Evolutionary conservation across 2,329 filamentous ascomycete genomes (phyloP).

Genomic region (Bipolaris sorokiniana): DNA sequence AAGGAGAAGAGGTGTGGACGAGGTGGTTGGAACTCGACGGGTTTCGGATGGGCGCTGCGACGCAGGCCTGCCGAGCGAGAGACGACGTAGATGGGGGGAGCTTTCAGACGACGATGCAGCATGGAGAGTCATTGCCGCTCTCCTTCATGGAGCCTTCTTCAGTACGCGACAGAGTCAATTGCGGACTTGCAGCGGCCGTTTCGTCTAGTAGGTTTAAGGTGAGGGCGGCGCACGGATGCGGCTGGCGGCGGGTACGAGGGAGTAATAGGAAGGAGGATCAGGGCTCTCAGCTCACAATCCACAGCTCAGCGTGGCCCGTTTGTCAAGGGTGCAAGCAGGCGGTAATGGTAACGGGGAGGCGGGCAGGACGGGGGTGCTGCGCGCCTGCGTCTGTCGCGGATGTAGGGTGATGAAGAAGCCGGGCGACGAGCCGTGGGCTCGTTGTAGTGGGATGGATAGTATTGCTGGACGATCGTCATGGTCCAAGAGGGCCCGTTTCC

Average conservation of each 20-base stretch:
- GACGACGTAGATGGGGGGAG: conserved; percentile 24
- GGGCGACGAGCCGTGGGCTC: not conserved
- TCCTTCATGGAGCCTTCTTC: conserved; percentile 17
- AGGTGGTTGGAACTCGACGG: conserved; percentile 1
- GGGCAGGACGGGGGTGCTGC: not conserved
- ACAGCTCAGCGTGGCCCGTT: not conserved
- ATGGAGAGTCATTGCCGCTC: conserved; percentile 36
- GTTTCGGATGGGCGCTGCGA: conserved; percentile 6
- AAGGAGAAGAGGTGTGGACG: not conserved
- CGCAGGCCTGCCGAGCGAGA: conserved; percentile 2
- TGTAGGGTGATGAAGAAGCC: not conserved
- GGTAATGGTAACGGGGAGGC: not conserved
- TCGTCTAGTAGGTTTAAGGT: conserved; percentile 13
- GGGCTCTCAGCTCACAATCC: not conserved
- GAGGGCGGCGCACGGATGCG: conserved; percentile 22
- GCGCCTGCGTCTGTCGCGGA: not conserved
- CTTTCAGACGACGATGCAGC: conserved; percentile 26
- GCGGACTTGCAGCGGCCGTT: conserved; percentile 13
- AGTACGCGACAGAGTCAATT: conserved; percentile 13
- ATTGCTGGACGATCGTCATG: conserved; percentile 4
- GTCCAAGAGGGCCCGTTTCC: conserved; percentile 5
- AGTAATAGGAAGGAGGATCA: not conserved
- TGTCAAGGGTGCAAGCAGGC: not conserved
- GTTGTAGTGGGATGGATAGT: not conserved
- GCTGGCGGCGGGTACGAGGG: conserved; percentile 9